Evolutionary conservation across 2,329 filamentous ascomycete genomes (phyloP).

Genomic region (Aspergillus felis): DNA sequence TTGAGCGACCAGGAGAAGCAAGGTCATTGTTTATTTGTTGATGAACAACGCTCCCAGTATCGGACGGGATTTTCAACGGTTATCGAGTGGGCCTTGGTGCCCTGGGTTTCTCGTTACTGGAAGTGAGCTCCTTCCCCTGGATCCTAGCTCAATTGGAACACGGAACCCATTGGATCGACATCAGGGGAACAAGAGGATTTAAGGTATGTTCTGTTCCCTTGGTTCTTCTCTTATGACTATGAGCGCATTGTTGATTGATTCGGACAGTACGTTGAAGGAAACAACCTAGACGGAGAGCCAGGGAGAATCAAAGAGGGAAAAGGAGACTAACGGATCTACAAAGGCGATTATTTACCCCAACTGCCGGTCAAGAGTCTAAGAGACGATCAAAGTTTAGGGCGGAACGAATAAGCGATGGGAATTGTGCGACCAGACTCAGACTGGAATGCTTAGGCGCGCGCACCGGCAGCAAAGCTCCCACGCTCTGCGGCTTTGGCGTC

Average conservation of each 20-base stretch:
- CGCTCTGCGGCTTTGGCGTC: slow-evolving; percentile 23
- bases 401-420: neutral
- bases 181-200: neutral
- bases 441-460: slow-evolving; percentile 30
- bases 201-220: neutral
- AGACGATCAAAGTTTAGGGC: neutral
- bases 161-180: slow-evolving; percentile 4
- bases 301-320: neutral
- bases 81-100: neutral
- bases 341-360: neutral
- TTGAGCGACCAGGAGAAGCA: neutral
- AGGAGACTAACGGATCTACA: neutral
- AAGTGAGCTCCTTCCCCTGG: slow-evolving; percentile 2
- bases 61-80: neutral
- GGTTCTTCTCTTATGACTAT: neutral
- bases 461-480: slow-evolving; percentile 16
- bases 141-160: neutral
- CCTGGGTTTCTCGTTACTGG: neutral
- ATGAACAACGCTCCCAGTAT: neutral
- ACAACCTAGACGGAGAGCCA: neutral
- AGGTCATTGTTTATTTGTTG: neutral
- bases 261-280: neutral
- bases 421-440: slow-evolving; percentile 19
- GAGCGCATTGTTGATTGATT: neutral
- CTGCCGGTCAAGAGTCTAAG: neutral